Base-by-base conservation (phyloP, 352 stramenopile species). In the Nothophytophthora sp. region DNA sequence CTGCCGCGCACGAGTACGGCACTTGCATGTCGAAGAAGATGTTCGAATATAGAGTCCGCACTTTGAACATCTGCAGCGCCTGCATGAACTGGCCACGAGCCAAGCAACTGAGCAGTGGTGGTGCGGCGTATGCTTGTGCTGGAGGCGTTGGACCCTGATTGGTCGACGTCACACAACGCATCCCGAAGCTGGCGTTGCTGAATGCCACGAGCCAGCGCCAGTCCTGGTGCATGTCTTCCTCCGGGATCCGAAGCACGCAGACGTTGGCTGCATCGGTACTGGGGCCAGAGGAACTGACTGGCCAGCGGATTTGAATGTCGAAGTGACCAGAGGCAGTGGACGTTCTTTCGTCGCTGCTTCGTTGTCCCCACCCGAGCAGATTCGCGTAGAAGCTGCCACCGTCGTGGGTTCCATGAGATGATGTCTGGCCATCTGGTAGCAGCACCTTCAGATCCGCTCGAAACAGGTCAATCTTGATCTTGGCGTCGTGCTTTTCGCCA, bases 11-110 rank as follows among this genome's bases (percentile, higher is more conserved):
- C 25, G 81, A 83, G 63, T 88, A 94, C n/a, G 83, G 79, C 24
- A 91, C 83, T 35, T 90, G 76, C 34, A 92, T 51, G 48, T 94
- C 83, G 38, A 84, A 88, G 55, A 91, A 94, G 18, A 94, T 69
- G 28, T 79, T 94, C 9, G 79, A 70, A 56, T 94, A 94, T 50
- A 92, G 34, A 7, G 79, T 75, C 2, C 83, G 74, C 6, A 48
- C 70, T 57, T 78, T 73, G 53, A 94, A 94, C 48, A 85, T 50
- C 30, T 78, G 66, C 34, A 92, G 61, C 35, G 81, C 83, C 32
- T 88, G 76, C 42, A 92, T 74, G 53, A 94, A 94, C 52, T 85
- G 74, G 0, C 83, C 83, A 33, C 69, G 64, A 15, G 67, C 70
- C 36, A 94, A 65, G 42, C 81, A 92, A 34, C 71, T 82, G 8